Base-by-base conservation (phyloP, 345 rosid genomes). In the Arabidopsis suecica region DNA sequence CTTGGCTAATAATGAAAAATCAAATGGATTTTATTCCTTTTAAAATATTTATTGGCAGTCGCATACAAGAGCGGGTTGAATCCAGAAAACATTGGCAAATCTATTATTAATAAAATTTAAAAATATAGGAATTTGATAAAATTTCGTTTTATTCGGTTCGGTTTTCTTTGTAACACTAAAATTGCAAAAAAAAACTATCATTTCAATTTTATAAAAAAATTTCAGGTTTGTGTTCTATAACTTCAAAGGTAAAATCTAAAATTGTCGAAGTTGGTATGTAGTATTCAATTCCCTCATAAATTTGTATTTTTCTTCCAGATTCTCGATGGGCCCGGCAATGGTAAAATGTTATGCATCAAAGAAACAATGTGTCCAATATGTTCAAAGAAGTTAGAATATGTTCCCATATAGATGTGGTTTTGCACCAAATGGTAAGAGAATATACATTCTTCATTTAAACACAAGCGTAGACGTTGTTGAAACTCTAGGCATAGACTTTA, bases 401-500 rank as follows among this genome's bases (percentile, higher is more conserved):
- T 47, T 18, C 22, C 22, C 51, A 47, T 14, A 32, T 33, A 56
- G 22, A 56, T 25, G 20, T 55, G 60, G 13, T 32, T 58, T 18
- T 18, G 13, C 0, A 36, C 9, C 9, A 36, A 59, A 59, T 16
- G 14, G 28, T 20, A 59, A 10, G 13, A 59, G 30, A 9, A 16
- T 10, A 16, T 10, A 36, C 25, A 40, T 13, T 40, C 34, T 23
- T 23, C 55, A 45, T 64, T 16, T 5, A 45, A n/a, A 45, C 16
- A 45, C 25, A 32, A 64, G 69, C 41, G 32, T 18, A 33, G 57
- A 47, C 32, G 9, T 48, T 33, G 9, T 48, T 33, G 69, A 65
- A 65, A 18, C 32, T 33, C 57, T 48, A 65, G 20, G 5, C 41
- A 30, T 64, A 10, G 12, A 33, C 3, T 33, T 32, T 32, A 48